Conservation (phyloP, 192 early-diverging fungal species). For the Coemansia reversa region DNA sequence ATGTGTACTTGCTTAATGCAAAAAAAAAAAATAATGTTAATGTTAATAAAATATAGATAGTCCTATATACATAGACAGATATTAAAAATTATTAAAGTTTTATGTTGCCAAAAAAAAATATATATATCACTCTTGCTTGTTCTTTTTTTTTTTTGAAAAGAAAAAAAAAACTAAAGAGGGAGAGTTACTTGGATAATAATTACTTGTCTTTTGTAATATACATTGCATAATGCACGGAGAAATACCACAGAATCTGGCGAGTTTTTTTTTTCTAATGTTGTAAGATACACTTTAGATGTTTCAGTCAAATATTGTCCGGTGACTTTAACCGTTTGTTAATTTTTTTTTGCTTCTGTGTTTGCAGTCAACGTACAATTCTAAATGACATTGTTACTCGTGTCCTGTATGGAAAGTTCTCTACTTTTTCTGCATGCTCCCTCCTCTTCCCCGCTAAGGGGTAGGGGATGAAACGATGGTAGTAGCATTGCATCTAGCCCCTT, state of each 20-base stretch:
- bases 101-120: neutral
- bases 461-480: neutral
- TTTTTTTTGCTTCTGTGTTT: neutral
- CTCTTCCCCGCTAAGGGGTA: neutral
- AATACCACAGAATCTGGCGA: neutral
- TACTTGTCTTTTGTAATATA: neutral
- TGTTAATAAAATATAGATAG: neutral
- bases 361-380: neutral
- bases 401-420: neutral
- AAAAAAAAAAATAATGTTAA: neutral
- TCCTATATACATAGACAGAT: neutral
- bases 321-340: neutral
- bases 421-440: neutral
- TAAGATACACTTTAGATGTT: neutral
- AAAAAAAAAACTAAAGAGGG: neutral
- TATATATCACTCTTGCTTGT: neutral
- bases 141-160: neutral
- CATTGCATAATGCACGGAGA: neutral
- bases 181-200: neutral
- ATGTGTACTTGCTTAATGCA: neutral
- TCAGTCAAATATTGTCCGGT: neutral
- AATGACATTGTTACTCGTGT: neutral
- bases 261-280: neutral
- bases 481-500: neutral
- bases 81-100: neutral